Evolutionary conservation across 768 basidiomycete genomes (phyloP), one percentile per base, ranked within the genome.

Genomic region (Kwoniella sp.): DNA sequence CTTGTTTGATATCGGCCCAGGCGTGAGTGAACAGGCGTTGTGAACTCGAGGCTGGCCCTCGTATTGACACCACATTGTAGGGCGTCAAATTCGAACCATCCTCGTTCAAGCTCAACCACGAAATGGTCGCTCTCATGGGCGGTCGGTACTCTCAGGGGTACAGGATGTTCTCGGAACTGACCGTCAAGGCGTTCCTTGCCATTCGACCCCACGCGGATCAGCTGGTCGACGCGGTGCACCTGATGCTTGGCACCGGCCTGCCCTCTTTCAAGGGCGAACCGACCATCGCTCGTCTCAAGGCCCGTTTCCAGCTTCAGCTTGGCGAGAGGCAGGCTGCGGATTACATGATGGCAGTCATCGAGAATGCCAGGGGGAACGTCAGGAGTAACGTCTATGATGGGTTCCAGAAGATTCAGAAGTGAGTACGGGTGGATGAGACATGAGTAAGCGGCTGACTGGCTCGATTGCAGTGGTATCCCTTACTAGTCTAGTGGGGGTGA

Each of bases 21-120:
- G 86, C 77, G 85, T 86, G 64, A 74, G 82, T 22, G 7, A 43
- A n/a, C n/a, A n/a, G n/a, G n/a, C n/a, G n/a, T n/a, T n/a, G n/a
- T n/a, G n/a, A n/a, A n/a, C n/a, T 32, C 28, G n/a, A 44, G 31
- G 42, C 28, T 44, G 25, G 31, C 42, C 12, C 6, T 8, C 6
- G 23, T 38, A 5, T 38, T 38, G 23, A 27, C 26, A n/a, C 14
- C 28, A 7, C 17, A 7, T 14, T 17, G 12, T 23, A 54, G 46
- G 90, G 95, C 54, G 87, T 99, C 75, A 99, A 98, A 80, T 99
- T 99, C 70, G 95, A 99, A 69, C 93, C 95, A 0, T 87, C 80
- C 70, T 93, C 90, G 10, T 99, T 99, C 84, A 99, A 99, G 76
- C 81, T 99, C 42, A 95, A 89, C 55, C 92, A 96, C 71, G 95